Base-by-base conservation (phyloP, 1,139 yeast genomes). In the Scheffersomyces illinoinensis region DNA sequence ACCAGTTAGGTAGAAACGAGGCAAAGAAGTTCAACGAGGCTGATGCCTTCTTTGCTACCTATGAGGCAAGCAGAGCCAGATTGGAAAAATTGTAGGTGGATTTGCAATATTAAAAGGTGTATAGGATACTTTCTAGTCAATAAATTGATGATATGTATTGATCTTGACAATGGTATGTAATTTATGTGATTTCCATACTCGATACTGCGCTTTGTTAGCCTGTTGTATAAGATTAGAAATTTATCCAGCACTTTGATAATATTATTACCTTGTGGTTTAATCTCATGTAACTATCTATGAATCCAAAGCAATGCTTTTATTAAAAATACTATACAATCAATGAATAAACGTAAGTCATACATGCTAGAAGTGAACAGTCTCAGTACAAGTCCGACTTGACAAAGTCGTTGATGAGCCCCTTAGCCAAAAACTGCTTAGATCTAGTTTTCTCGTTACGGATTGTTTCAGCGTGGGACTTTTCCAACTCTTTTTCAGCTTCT, bases 331-430 rank as follows among this genome's bases (percentile, higher is more conserved):
- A 51, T 52, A 47, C 20, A 18, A 48, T 10, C n/a, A 51, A 54
- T 54, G 52, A 19, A 49, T 53, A 53, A 33, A 26, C 47, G 52
- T 60, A 62, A 48, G 51, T 48, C 51, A 48, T 48, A 48, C 51
- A 48, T 48, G 51, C 51, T 20, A 48, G 51, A 48, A 48, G 51
- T 48, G 24, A 48, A 48, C 24, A 20, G 26, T 14, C 57, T 70
- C 72, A 84, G 70, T 84, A 85, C 76, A 85, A 76, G 72, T 84
- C 88, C 39, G 83, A 69, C 67, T 79, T 83, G 61, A 79, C 77
- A 71, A 84, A 85, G 68, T 87, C 91, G 68, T 82, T 81, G 59
- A 85, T 83, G 60, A 86, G 76, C 21, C 91, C 91, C 64, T 77
- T 77, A 59, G 81, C 68, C 64, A 81, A 76, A 64, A 86, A 78